These are phyloP conservation scores for Osmozyma mogii DNA, from an alignment of 805 yeast species.

Conservation along the genomic window DNA sequence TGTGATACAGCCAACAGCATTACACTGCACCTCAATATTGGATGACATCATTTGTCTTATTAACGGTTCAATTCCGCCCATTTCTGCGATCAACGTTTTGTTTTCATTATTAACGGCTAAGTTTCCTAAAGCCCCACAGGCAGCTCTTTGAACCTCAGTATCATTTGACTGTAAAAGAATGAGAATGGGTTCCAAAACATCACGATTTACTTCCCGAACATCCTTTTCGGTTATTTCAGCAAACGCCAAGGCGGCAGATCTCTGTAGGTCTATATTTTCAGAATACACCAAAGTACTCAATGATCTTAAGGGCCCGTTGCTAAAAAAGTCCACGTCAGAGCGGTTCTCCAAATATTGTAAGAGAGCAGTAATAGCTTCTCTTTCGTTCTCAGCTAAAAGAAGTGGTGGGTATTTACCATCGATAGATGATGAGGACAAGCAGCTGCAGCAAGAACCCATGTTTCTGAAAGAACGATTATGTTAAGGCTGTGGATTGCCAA, in stretches of 20 bases:
- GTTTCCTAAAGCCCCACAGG: conserved; percentile 98
- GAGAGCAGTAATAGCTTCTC: conserved; percentile 90
- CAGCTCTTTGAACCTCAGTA: conserved; percentile 95
- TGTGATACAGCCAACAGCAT: conserved; percentile 98
- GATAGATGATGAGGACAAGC: conserved; percentile 34
- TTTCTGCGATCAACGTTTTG: conserved; percentile 86
- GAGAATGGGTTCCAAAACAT: conserved; percentile 88
- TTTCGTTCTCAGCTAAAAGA: conserved; percentile 82
- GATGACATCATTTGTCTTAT: conserved; percentile 97
- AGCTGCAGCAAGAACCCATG: conserved; percentile 40
- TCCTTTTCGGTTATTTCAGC: conserved; percentile 98
- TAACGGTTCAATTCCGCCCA: conserved; percentile 96
- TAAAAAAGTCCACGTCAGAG: conserved; percentile 82
- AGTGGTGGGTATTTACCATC: conserved; percentile 68
- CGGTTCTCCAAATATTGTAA: conserved; percentile 83
- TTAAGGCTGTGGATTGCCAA: too few relatives aligned
- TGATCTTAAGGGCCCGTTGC: conserved; percentile 80
- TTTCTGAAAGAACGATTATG: too few relatives aligned
- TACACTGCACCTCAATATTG: conserved; percentile 96
- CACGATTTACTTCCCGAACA: conserved; percentile 82
- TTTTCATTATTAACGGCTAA: conserved; percentile 95
- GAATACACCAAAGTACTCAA: conserved; percentile 89
- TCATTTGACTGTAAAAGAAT: conserved; percentile 80
- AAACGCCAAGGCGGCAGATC: conserved; percentile 96
- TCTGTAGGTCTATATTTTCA: conserved; percentile 88